Base-by-base conservation (phyloP, 1,284 basidiomycete genomes). In the Abortiporus biennis region DNA sequence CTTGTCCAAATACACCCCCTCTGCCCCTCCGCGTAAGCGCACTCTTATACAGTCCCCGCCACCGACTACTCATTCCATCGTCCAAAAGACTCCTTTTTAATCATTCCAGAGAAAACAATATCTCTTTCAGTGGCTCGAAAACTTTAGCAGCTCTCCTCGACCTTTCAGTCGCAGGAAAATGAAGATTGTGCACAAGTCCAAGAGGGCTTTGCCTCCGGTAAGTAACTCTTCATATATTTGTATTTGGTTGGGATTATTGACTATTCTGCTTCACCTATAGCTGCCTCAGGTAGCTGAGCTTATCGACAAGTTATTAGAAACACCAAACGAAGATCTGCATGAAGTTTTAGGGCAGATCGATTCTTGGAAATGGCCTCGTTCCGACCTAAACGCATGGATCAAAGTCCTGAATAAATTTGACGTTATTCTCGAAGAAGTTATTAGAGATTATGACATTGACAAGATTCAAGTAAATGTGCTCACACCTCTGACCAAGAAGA, bases 331-430 rank as follows among this genome's bases (percentile, higher is more conserved):
- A 39, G 76, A 85, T 52, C 66, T 92, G 15, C 65, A 79, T 2
- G 67, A 76, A 44, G 72, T 80, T 45, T 71, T 92, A 36, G 65
- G 72, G 33, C 64, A 74, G 50, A 82, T 90, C 53, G 78, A 84
- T 52, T 63, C 69, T 13, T 99, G 96, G 96, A 85, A 79, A 64
- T 99, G 92, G 86, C 92, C 94, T 21, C 80, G 96, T 50, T 95
- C 93, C 45, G 96, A 99, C 71, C 76, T 99, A 46, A 92, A 97
- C 67, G 85, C 90, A 45, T 99, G 96, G 96, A 85, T 92, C 56
- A 84, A 84, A 56, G 89, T 94, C 45, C 80, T 99, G 38, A 95
- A 99, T 72, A 88, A 90, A 61, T 95, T 99, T 62, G 96, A 98
- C 66, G 68, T 71, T 46, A 81, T 96, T 49, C 75, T 99, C 49